Base-by-base conservation (phyloP, 2,329 filamentous ascomycete species). In the Fusarium longipes region DNA sequence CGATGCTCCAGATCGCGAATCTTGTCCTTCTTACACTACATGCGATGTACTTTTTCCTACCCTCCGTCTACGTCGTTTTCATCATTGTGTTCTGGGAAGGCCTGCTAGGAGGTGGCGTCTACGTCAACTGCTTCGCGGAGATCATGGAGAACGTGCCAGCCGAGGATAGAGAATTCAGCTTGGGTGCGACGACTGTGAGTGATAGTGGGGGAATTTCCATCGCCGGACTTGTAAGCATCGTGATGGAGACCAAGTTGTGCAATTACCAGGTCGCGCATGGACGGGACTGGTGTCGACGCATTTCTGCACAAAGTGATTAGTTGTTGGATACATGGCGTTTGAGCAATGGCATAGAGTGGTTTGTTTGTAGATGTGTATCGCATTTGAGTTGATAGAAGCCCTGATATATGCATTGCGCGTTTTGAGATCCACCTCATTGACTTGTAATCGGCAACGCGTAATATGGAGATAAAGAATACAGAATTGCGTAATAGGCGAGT, bases 71-170 rank as follows among this genome's bases (percentile, higher is more conserved):
- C 75, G 72, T 97, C n/a, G 83, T 98, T 2, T 97, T 97, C 73
- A 61, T 87, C 22, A 82, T 98, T 62, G 84, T 97, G 20, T 96
- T 98, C 74, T 98, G 95, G 95, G 96, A 98, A 77, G 96, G 96
- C 0, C 78, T 98, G 14, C 82, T 99, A 0, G 96, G 96, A 1
- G 96, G 96, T 0, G 84, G 93, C 5, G 96, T 98, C 0, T 99
- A 99, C 73, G 94, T 98, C 61, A 97, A 95, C 73, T 97, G 94
- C 0, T 99, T 98, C 78, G 93, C 94, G 1, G 92, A 96, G 76
- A 97, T 99, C 64, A 91, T 93, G 76, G 93, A 97, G 73, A 89
- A 89, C 8, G 89, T 97, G 1, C 88, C 89, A 0, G 82, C 85
- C 6, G 86, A 89, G 30, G 93, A 97, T 52, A 86, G 95, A 8